Base-by-base conservation (phyloP, 202 grass and related monocot species). In the Brachypodium distachyon region DNA sequence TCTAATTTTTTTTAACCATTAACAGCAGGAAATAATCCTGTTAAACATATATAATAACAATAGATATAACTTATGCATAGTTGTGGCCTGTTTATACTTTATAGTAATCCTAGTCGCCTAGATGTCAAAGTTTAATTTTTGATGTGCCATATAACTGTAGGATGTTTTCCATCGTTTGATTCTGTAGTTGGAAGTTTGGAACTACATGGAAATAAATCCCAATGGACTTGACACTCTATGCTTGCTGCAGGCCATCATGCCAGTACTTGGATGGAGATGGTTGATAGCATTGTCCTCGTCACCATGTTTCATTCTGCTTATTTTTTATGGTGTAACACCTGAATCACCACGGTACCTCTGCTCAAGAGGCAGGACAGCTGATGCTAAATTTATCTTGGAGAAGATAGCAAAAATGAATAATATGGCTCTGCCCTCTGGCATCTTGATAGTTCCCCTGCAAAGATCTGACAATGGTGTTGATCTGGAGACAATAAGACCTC, bases 221-320 rank as follows among this genome's bases (percentile, higher is more conserved):
- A 13, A 46, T 12, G 40, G 25, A 61, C 16, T 34, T 61, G 31
- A 61, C 7, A 36, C 33, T 72, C 36, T 50, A 39, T 68, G 37
- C 41, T 81, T 53, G 41, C n/a, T 68, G 65, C 65, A 68, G 65
- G 41, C 41, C 31, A 68, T 68, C 41, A 68, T 68, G 65, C 40
- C 65, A n/a, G 65, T 68, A 68, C 65, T 68, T 68, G 65, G 65
- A 68, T 68, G 65, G 65, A 68, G 65, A 25, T 47, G 65, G 41
- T 68, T 68, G 65, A 31, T 68, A 47, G 65, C 65, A 11, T 31
- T 68, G 25, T 68, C 65, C 41, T 68, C 65, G 4, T 46, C 65
- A 47, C 65, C 65, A 47, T 68, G 65, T 68, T 47, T 68, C 26
- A 4, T 46, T 68, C 65, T 68, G 41, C 65, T 68, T 68, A 47